Percentiles rank a stretch among this genome's conserved stretches.
Conservation (phyloP, 257 asterid genomes). For the Verbascum thapsus region DNA sequence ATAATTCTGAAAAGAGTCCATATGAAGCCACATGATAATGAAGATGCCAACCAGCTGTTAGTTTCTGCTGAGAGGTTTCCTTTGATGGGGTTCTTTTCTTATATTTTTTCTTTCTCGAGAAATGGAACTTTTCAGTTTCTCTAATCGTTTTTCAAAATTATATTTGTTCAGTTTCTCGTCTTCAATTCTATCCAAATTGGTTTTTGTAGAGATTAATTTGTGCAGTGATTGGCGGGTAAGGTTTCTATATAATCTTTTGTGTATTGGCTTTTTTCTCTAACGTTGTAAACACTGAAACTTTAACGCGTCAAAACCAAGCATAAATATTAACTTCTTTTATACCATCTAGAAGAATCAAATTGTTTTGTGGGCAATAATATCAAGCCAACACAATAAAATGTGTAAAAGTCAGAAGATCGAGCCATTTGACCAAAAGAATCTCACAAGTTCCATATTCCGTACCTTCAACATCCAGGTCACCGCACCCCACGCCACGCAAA, state of each 20-base stretch:
- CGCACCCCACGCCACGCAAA: constrained; percentile 87
- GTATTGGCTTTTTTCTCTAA: constrained; percentile 1
- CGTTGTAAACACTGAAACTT: constrained; percentile 10
- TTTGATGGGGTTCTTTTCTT: constrained; percentile 3
- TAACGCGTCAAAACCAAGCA: not conserved
- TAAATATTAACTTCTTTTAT: constrained; percentile 6
- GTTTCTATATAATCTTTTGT: constrained; percentile 7
- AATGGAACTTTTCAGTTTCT: not conserved
- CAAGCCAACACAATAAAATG: not conserved
- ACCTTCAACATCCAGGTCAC: constrained; percentile 99
- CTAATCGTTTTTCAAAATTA: not conserved
- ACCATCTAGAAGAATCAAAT: not conserved
- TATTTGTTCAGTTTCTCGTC: not conserved
- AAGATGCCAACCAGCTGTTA: constrained; percentile 19
- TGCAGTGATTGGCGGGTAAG: not conserved
- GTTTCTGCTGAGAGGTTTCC: constrained; percentile 13
- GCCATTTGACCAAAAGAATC: constrained; percentile 11
- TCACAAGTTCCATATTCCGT: constrained; percentile 20
- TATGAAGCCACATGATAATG: constrained; percentile 13
- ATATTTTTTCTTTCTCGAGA: not conserved
- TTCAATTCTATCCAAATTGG: not conserved
- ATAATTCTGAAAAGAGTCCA: constrained; percentile 13
- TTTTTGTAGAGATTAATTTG: constrained; percentile 13
- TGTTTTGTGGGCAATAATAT: constrained; percentile 5
- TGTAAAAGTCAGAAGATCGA: not conserved